These are phyloP conservation scores for Coniferiporia sulphurascens DNA, from an alignment of 1,284 basidiomycete genomes.

Conservation along the genomic window DNA sequence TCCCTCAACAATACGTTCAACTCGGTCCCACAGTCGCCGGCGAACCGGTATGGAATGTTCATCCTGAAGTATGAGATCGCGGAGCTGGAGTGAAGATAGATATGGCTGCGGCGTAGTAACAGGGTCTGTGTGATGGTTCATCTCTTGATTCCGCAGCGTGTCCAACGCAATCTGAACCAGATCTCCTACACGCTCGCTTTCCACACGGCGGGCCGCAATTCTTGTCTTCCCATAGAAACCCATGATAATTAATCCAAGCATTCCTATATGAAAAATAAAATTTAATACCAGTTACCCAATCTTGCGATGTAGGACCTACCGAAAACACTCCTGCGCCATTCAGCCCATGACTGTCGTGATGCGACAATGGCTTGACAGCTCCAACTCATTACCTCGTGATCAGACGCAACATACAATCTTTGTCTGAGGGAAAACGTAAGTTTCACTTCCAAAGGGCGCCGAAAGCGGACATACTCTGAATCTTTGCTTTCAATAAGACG, in stretches of 20 bases:
- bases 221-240: slow-evolving; percentile 36
- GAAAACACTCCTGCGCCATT: slow-evolving; percentile 65
- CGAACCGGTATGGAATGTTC: slow-evolving; percentile 71
- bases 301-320: slow-evolving; percentile 41
- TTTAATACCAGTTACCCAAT: slow-evolving; percentile 21
- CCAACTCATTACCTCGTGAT: slow-evolving; percentile 66
- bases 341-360: slow-evolving; percentile 57
- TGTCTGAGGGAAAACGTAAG: slow-evolving; percentile 27
- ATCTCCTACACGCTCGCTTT: slow-evolving; percentile 67
- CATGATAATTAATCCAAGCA: slow-evolving; percentile 30
- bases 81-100: slow-evolving; percentile 84
- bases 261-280: slow-evolving; percentile 27
- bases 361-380: slow-evolving; percentile 70
- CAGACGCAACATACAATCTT: slow-evolving; percentile 75
- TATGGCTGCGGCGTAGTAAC: slow-evolving; percentile 74
- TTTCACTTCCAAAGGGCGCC: neutral
- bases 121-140: slow-evolving; percentile 82
- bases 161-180: slow-evolving; percentile 80
- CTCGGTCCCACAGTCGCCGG: slow-evolving; percentile 78
- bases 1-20: slow-evolving; percentile 84
- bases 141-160: slow-evolving; percentile 81
- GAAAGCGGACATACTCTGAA: slow-evolving; percentile 50
- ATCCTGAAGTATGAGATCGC: slow-evolving; percentile 84
- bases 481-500: slow-evolving; percentile 74
- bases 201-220: slow-evolving; percentile 50